Evolutionary conservation across 352 stramenopile genomes (phyloP).

Genomic region (Phytophthora gonapodyides): DNA sequence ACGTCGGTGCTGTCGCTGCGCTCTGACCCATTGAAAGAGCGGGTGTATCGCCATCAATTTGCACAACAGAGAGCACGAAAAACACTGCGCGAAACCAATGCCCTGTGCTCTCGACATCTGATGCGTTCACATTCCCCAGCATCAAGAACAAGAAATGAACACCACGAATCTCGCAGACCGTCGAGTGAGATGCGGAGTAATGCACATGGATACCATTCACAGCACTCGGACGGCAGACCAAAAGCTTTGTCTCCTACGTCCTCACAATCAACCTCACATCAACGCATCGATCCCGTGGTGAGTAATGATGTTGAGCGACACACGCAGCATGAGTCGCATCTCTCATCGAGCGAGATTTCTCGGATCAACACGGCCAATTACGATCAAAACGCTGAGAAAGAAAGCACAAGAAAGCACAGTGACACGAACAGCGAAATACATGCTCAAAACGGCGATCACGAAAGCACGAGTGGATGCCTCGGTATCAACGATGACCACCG

Average conservation of each 20-base stretch:
- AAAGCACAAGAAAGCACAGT: not conserved
- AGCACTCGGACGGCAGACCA: not conserved
- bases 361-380: not conserved
- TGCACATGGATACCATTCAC: not conserved
- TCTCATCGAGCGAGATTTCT: conserved; percentile 2
- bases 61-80: conserved; percentile 14
- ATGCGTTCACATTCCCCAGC: not conserved
- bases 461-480: no score
- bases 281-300: not conserved
- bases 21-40: conserved; percentile 21
- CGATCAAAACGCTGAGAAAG: not conserved
- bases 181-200: not conserved
- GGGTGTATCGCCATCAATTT: conserved; percentile 28
- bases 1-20: conserved; percentile 19
- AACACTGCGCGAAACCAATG: not conserved
- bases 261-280: not conserved
- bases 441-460: no score
- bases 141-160: not conserved
- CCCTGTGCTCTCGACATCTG: not conserved
- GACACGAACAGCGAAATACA: no score
- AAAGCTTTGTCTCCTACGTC: not conserved
- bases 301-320: not conserved
- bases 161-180: not conserved
- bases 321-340: not conserved
- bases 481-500: no score